phyloP scores from a whole-genome alignment of 768 basidiomycete genomes.

The Russula foetens region DNA sequence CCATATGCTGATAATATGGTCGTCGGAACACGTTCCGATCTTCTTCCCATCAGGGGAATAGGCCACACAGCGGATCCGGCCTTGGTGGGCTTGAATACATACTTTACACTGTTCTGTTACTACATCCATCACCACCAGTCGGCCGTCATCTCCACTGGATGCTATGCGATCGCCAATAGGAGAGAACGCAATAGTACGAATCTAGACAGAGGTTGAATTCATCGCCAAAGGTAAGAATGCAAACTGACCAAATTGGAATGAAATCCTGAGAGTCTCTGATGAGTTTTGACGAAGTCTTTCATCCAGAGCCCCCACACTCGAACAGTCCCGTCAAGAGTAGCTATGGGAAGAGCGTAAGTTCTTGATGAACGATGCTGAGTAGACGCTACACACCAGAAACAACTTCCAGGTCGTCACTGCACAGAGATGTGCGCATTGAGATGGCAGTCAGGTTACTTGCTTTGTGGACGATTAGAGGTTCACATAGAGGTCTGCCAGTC shows the following conservation, averaged over 20 bases:
- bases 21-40: constrained; percentile 17
- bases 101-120: background rate
- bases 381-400: too few relatives aligned
- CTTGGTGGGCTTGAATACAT: background rate
- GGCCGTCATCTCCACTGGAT: constrained; percentile 4
- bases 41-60: constrained; percentile 16
- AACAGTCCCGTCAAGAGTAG: constrained; percentile 4
- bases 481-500: too few relatives aligned
- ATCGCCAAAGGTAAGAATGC: too few relatives aligned
- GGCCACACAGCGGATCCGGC: constrained; percentile 11
- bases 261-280: background rate
- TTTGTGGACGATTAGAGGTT: too few relatives aligned
- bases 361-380: too few relatives aligned
- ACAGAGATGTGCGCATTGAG: too few relatives aligned
- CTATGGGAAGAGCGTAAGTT: background rate
- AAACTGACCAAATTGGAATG: constrained; percentile 5
- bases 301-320: background rate
- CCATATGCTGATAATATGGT: constrained; percentile 15
- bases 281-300: background rate
- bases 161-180: background rate
- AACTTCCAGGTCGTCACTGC: too few relatives aligned
- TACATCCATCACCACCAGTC: background rate
- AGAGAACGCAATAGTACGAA: background rate
- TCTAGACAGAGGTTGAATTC: background rate
- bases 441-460: too few relatives aligned